Evolutionary conservation across 164 flowering plant species (phyloP).

Genomic region (Magnolia kwangsiensis): DNA sequence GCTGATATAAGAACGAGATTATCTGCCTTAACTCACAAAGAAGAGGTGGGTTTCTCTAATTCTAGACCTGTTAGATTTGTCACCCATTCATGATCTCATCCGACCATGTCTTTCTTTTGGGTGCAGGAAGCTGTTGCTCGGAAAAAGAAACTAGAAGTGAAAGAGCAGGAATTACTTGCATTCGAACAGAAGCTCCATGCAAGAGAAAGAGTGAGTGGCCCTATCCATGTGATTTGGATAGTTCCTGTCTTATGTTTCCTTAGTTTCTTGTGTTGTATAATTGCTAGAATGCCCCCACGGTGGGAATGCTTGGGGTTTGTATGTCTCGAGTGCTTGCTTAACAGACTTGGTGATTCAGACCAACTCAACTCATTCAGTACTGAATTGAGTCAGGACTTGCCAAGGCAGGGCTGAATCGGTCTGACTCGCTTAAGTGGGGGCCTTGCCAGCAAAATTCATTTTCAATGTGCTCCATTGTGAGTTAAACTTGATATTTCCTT

Average conservation of each 20-base stretch:
- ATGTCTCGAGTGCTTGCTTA: not conserved
- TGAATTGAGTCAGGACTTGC: too few species aligned
- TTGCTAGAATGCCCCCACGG: not conserved
- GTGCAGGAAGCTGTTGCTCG: conserved; percentile 57
- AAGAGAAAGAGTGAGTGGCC: conserved; percentile 70
- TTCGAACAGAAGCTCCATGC: conserved; percentile 61
- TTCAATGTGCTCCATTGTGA: not conserved
- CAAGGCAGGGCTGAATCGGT: too few species aligned
- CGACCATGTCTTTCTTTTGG: not conserved
- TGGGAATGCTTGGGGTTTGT: not conserved
- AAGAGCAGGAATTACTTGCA: conserved; percentile 47
- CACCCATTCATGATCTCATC: not conserved
- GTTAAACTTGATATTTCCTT: not conserved
- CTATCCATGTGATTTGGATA: not conserved
- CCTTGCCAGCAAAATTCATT: not conserved
- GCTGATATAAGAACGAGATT: conserved; percentile 46
- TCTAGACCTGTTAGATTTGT: not conserved
- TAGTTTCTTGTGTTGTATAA: not conserved
- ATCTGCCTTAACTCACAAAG: conserved; percentile 44
- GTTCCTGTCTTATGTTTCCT: not conserved
- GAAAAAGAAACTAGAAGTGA: conserved; percentile 39
- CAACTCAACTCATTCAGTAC: too few species aligned
- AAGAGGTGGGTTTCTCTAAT: conserved; percentile 42
- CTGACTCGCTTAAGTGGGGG: not conserved
- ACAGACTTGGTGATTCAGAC: too few species aligned